Evolutionary conservation across 2,329 filamentous ascomycete genomes (phyloP), one percentile per base, ranked within the genome.

Genomic region (Lachnellula suecica): DNA sequence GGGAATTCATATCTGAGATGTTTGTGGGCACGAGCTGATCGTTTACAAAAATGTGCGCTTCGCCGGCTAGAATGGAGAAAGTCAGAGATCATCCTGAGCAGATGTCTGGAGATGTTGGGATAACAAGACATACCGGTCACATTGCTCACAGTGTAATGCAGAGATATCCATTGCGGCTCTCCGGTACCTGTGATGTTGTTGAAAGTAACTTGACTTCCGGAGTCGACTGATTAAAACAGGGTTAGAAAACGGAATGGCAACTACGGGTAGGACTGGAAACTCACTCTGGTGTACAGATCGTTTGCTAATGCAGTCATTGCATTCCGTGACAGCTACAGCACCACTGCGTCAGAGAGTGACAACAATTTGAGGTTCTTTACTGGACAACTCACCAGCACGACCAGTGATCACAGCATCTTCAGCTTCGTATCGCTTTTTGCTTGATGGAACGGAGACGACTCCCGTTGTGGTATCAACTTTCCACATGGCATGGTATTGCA

Each of bases 401-500:
- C 67, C 66, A 15, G 58, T 58, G 9, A 66, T 54, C 11, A 60
- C 49, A 1, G 67, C 65, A 25, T 66, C 60, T 44, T 63, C 62
- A 11, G 68, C 67, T 47, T 69, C 68, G 54, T 72, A 72, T n/a
- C 69, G 63, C 54, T 68, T 70, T 54, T 61, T 61, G 23, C 58
- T 58, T 34, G 49, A 60, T 22, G 67, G 68, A 47, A 59, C 64
- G 23, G 58, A 65, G 11, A 73, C 67, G 2, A 63, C 68, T 6
- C 71, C 71, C 4, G 71, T 73, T 9, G 62, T 65, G 2, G 67
- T 62, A 47, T 73, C 68, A 23, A 73, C 61, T 56, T 69, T 71
- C 71, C 70, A 73, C 68, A 71, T 71, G 17, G 66, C 60, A 58
- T 72, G 66, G 47, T 72, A 72, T 35, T 72, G 64, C 37, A 73